Conservation (phyloP, 2,329 filamentous ascomycete genomes). For the Trichoderma simmonsii region DNA sequence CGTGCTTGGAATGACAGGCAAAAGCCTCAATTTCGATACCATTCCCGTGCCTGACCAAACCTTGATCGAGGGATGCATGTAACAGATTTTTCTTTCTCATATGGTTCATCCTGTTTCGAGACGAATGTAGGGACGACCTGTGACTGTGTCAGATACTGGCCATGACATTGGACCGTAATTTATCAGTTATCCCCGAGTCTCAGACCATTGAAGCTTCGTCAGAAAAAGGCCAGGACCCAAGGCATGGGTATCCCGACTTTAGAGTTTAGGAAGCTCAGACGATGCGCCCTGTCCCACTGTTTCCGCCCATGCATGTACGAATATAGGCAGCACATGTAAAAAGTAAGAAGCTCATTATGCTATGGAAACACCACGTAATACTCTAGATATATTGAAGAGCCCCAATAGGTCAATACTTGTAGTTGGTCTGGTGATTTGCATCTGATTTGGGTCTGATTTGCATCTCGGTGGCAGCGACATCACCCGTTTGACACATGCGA, state of each 20-base stretch:
- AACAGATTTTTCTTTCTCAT: not conserved
- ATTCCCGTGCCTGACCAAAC: not conserved
- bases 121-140: not conserved
- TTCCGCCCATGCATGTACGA: not conserved
- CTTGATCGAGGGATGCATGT: not conserved
- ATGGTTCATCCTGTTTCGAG: not conserved
- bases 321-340: not conserved
- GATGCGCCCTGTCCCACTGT: conserved; percentile 6
- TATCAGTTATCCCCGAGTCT: not conserved
- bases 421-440: not conserved
- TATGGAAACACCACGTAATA: not conserved
- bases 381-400: not conserved
- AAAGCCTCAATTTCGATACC: not conserved
- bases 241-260: conserved; percentile 8
- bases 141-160: not conserved
- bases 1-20: not conserved
- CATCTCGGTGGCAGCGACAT: not conserved
- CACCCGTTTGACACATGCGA: not conserved
- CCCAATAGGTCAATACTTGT: not conserved
- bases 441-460: not conserved
- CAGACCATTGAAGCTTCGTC: conserved; percentile 15
- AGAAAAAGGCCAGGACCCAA: conserved; percentile 2
- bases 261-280: not conserved
- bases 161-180: not conserved
- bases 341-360: not conserved